A percentile compares a stretch with the other conserved stretches of the same genome.
Evolutionary conservation across 1,284 basidiomycete species (phyloP).

Genomic region (Pseudozyma pruni): DNA sequence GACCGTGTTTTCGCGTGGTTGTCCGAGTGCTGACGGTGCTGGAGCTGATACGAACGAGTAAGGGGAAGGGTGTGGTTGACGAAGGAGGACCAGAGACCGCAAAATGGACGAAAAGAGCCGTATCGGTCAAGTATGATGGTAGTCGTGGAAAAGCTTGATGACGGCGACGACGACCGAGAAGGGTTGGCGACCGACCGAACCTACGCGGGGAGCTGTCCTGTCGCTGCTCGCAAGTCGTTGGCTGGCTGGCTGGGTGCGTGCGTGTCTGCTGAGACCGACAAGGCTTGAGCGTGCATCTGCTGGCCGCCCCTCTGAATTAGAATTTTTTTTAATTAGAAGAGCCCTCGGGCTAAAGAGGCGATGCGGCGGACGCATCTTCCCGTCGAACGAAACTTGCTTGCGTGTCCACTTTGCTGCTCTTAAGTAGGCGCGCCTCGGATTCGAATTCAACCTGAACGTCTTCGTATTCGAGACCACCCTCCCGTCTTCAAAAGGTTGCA

Average conservation of each 20-base stretch:
- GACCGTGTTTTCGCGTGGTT: neutral
- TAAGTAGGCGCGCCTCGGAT: too few relatives aligned
- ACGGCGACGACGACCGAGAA: constrained; percentile 12
- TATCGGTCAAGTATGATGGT: constrained; percentile 17
- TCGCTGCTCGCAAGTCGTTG: constrained; percentile 8
- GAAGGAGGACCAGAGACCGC: constrained; percentile 3
- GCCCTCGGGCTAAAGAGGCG: constrained; percentile 7
- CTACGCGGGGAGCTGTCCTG: constrained; percentile 28
- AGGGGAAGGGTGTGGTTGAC: neutral
- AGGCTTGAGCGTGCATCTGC: constrained; percentile 9
- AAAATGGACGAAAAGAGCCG: neutral
- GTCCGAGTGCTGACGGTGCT: neutral
- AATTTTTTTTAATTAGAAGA: constrained; percentile 3
- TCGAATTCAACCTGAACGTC: neutral
- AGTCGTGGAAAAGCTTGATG: constrained; percentile 12
- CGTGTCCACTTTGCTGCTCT: too few relatives aligned
- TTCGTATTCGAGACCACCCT: neutral
- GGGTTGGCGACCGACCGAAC: constrained; percentile 16
- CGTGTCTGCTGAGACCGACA: neutral
- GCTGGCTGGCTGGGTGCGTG: too few relatives aligned
- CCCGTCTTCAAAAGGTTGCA: too few relatives aligned
- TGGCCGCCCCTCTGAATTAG: constrained; percentile 15
- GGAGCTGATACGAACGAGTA: constrained; percentile 27
- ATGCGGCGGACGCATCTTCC: neutral
- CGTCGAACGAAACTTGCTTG: neutral